Conservation (phyloP, 768 basidiomycete genomes). For the Lactarius deliciosus region DNA sequence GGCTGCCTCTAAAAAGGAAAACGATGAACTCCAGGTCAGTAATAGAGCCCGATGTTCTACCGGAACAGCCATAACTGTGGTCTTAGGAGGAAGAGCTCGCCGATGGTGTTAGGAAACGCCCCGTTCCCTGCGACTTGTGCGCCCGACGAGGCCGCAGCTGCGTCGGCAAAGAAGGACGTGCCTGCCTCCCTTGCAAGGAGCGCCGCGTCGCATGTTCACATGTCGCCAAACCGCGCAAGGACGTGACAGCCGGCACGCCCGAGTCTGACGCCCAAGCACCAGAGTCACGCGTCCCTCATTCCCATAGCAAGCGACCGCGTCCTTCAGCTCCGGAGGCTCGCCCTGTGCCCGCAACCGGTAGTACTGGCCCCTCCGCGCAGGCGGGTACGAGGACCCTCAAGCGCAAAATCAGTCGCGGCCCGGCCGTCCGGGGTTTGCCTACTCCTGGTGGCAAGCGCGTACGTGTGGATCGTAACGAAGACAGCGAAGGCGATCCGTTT, state of each 20-base stretch:
- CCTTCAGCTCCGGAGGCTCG: constrained; percentile 9
- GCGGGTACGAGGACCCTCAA: constrained; percentile 20
- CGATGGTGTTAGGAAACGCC: constrained; percentile 25
- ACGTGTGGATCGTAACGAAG: constrained; percentile 22
- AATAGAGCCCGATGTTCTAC: background rate
- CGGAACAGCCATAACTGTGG: background rate
- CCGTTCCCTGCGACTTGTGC: constrained; percentile 23
- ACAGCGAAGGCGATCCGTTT: constrained; percentile 26
- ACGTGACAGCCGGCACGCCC: constrained; percentile 18
- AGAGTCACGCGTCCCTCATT: constrained; percentile 8
- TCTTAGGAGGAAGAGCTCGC: constrained; percentile 24
- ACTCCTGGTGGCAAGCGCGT: constrained; percentile 14
- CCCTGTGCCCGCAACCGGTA: background rate
- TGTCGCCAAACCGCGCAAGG: constrained; percentile 27
- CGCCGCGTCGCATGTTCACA: constrained; percentile 28
- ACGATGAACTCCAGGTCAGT: constrained; percentile 27
- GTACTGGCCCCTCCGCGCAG: constrained; percentile 20
- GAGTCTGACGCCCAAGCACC: constrained; percentile 22
- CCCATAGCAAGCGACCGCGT: constrained; percentile 18
- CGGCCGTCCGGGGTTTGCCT: constrained; percentile 12
- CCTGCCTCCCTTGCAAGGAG: constrained; percentile 28
- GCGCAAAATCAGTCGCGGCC: constrained; percentile 23
- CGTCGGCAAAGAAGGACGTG: constrained; percentile 25
- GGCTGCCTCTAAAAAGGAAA: constrained; percentile 10
- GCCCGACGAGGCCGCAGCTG: constrained; percentile 21